Evolutionary conservation across 371 early-diverging fungal species (phyloP).

Genomic region (Phascolomyces articulosus): DNA sequence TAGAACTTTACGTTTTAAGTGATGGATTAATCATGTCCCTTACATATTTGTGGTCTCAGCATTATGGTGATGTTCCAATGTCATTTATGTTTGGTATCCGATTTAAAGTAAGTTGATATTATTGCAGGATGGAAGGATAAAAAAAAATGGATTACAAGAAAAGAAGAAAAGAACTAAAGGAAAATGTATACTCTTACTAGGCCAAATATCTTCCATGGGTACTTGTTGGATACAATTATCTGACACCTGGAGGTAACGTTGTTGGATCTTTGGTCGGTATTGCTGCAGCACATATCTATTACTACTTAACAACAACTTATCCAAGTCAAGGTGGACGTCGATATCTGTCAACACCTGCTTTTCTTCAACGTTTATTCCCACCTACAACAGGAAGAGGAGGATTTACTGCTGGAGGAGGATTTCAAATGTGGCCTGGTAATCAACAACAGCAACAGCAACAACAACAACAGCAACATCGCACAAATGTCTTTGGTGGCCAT

Average conservation of each 20-base stretch:
- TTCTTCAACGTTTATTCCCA: conserved; percentile 53
- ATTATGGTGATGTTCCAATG: conserved; percentile 66
- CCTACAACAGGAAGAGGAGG: conserved; percentile 1
- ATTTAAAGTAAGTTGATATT: conserved; percentile 65
- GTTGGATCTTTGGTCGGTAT: conserved; percentile 39
- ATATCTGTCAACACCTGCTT: conserved; percentile 55
- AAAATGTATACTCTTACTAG: conserved; percentile 22
- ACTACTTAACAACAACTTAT: conserved; percentile 54
- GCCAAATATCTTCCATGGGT: conserved; percentile 80
- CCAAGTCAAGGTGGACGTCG: conserved; percentile 63
- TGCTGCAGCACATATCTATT: conserved; percentile 57
- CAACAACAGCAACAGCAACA: conserved; percentile 19
- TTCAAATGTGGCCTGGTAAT: conserved; percentile 15
- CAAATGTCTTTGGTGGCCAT: conserved; percentile 17
- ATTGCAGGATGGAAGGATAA: background rate
- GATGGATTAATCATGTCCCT: conserved; percentile 68
- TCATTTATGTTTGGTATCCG: conserved; percentile 83
- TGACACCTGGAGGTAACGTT: conserved; percentile 24
- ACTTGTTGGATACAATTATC: conserved; percentile 55
- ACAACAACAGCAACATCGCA: conserved; percentile 9
- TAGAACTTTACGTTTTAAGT: conserved; percentile 27
- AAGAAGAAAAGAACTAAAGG: background rate
- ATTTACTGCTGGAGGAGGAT: conserved; percentile 16
- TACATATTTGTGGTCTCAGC: conserved; percentile 79
- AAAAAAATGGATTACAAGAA: background rate